These are phyloP conservation scores for Rhodamnia rubescens DNA, from an alignment of 345 rosid species.

Conservation along the genomic window DNA sequence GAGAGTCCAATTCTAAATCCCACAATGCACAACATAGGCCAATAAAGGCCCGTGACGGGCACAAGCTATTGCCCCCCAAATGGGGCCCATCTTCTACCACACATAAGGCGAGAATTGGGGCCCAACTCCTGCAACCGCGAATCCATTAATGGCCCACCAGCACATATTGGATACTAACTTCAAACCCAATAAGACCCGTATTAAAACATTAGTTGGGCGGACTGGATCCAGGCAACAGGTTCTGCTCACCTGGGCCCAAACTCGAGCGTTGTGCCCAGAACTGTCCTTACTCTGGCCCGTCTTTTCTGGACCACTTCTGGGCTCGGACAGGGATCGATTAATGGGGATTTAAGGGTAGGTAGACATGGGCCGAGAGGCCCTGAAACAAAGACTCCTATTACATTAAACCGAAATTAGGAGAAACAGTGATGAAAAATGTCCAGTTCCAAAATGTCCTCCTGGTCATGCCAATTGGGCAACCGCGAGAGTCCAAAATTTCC, in stretches of 20 bases:
- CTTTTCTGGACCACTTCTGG: not conserved
- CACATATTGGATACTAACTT: not conserved
- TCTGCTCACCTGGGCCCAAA: not conserved
- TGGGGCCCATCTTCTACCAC: not conserved
- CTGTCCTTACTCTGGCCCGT: not conserved
- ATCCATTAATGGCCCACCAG: not conserved
- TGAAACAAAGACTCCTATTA: not conserved
- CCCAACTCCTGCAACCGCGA: not conserved
- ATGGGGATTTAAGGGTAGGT: not conserved
- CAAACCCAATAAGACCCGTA: not conserved
- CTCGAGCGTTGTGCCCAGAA: not conserved
- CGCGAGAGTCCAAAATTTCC: not conserved
- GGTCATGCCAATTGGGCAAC: not conserved
- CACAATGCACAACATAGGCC: not conserved
- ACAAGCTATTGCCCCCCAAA: not conserved
- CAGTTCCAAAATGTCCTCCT: not conserved
- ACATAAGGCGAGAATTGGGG: not conserved
- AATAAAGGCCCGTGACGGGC: not conserved
- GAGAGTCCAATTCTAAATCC: not conserved
- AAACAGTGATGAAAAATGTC: not conserved
- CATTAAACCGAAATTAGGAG: not conserved
- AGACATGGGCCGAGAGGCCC: not conserved
- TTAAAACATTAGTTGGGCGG: not conserved
- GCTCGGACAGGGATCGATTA: not conserved
- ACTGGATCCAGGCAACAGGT: not conserved